Conservation (phyloP, 2,329 filamentous ascomycete genomes). For the Juglanconis juglandina region DNA sequence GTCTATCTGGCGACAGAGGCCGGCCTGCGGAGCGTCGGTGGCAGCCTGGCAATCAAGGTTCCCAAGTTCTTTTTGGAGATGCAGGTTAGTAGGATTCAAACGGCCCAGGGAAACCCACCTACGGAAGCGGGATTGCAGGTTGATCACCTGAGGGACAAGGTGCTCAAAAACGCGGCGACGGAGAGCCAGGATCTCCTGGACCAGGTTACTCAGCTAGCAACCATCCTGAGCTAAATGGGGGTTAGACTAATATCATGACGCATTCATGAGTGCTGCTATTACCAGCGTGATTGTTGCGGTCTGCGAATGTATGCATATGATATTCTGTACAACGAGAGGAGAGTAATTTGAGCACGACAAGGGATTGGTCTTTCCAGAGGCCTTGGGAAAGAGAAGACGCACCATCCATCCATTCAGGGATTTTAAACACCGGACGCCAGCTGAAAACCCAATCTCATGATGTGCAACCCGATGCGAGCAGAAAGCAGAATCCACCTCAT, state of each 20-base stretch:
- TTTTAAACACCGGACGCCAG: constrained; percentile 13
- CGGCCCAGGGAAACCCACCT: constrained; percentile 54
- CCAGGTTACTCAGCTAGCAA: constrained; percentile 44
- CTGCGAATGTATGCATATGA: neutral
- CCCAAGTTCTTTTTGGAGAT: constrained; percentile 62
- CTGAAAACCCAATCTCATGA: constrained; percentile 1
- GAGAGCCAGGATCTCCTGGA: constrained; percentile 48
- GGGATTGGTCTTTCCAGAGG: neutral
- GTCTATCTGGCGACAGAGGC: constrained; percentile 59
- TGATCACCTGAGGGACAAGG: constrained; percentile 55
- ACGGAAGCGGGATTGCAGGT: constrained; percentile 50
- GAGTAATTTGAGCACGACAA: constrained; percentile 3
- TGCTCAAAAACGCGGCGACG: constrained; percentile 50
- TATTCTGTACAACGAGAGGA: constrained; percentile 7
- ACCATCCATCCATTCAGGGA: constrained; percentile 2
- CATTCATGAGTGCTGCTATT: too few relatives aligned
- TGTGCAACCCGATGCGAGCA: neutral
- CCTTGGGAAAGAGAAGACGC: constrained; percentile 3
- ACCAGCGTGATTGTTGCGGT: neutral
- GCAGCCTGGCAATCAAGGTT: constrained; percentile 54
- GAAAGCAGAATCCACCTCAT: neutral
- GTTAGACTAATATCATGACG: constrained; percentile 13
- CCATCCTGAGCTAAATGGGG: neutral
- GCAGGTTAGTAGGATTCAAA: constrained; percentile 57
- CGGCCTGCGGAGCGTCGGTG: constrained; percentile 51